Conservation (phyloP, 2,329 filamentous ascomycete species). For the Cryphonectria nitschkei region DNA sequence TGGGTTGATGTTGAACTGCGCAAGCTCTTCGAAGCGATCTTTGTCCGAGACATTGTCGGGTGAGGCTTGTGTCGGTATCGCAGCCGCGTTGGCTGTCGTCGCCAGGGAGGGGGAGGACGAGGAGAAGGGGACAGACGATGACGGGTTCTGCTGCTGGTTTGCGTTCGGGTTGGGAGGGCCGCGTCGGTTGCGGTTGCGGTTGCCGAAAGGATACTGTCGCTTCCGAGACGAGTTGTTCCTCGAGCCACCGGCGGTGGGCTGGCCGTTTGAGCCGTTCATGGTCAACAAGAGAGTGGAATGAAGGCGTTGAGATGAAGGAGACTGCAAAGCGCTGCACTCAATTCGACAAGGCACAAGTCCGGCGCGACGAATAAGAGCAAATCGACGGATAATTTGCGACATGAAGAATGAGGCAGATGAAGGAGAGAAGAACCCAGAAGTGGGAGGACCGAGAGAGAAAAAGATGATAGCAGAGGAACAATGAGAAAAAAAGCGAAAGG, state of each 20-base stretch:
- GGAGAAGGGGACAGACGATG: constrained; percentile 14
- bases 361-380: not conserved
- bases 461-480: not conserved
- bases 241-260: not conserved
- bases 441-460: no score
- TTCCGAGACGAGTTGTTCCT: constrained; percentile 14
- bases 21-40: constrained; percentile 49
- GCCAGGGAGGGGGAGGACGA: constrained; percentile 3
- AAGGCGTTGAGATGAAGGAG: not conserved
- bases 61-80: not conserved
- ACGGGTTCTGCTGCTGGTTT: not conserved
- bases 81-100: not conserved
- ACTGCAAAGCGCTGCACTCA: not conserved
- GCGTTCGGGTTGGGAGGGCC: constrained; percentile 1
- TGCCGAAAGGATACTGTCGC: constrained; percentile 16
- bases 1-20: constrained; percentile 47
- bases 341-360: not conserved
- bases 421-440: not conserved
- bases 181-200: constrained; percentile 12
- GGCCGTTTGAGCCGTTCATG: constrained; percentile 6
- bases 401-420: not conserved
- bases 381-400: not conserved
- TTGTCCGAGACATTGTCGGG: constrained; percentile 38
- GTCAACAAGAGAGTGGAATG: constrained; percentile 16
- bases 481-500: not conserved